Evolutionary conservation across 2,329 filamentous ascomycete species (phyloP).

Genomic region (Allantophomopsis cytisporea): DNA sequence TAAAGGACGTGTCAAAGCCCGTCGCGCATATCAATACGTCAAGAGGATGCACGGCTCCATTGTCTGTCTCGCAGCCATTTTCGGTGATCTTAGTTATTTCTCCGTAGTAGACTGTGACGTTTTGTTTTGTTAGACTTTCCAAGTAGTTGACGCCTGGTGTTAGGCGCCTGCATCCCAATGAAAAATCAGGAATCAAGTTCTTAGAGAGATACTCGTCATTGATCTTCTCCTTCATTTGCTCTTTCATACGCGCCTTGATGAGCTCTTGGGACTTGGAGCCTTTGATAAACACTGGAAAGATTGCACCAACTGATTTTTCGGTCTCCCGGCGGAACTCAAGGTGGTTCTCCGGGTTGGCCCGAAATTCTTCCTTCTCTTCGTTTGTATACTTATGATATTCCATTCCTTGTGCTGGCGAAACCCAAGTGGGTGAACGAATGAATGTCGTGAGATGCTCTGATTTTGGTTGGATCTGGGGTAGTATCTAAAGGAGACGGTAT

Average conservation of each 20-base stretch:
- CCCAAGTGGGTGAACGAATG: too few relatives aligned
- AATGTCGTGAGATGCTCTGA: too few relatives aligned
- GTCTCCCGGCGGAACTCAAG: constrained; percentile 41
- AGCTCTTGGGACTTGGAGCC: too few relatives aligned
- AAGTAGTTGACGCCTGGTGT: constrained; percentile 57
- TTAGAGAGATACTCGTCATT: constrained; percentile 12
- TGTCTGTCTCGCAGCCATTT: constrained; percentile 43
- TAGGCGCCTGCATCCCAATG: constrained; percentile 48
- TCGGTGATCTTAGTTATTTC: constrained; percentile 45
- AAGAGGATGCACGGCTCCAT: constrained; percentile 37
- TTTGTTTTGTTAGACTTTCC: constrained; percentile 45
- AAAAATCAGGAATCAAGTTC: constrained; percentile 46
- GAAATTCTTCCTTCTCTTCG: too few relatives aligned
- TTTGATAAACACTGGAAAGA: too few relatives aligned
- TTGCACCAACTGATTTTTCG: constrained; percentile 18
- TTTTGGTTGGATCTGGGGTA: too few relatives aligned
- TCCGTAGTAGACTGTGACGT: constrained; percentile 44
- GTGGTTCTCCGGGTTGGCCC: constrained; percentile 39
- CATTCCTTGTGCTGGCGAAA: too few relatives aligned
- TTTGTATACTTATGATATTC: too few relatives aligned
- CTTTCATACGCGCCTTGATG: too few relatives aligned
- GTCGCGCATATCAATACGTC: constrained; percentile 58
- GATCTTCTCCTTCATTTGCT: too few relatives aligned
- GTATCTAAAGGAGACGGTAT: too few relatives aligned
- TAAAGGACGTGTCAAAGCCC: constrained; percentile 47